Conservation (phyloP, 768 basidiomycete species). For the Serendipita sp. region DNA sequence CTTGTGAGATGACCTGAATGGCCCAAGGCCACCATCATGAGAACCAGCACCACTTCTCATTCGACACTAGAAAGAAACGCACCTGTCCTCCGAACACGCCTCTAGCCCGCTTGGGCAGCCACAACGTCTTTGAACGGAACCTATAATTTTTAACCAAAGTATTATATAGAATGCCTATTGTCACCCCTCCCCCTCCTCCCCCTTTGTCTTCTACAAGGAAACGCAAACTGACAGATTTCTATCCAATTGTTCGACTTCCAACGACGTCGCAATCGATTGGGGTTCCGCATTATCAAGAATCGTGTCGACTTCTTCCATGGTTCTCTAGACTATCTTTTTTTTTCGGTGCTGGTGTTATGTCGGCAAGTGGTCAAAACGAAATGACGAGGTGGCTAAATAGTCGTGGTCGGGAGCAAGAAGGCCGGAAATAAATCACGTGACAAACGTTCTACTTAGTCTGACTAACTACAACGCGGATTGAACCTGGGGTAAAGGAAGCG, state of each 20-base stretch:
- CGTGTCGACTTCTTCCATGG: background rate
- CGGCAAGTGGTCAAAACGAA: background rate
- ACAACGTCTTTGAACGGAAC: conserved; percentile 62
- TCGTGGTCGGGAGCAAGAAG: background rate
- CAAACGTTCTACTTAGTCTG: background rate
- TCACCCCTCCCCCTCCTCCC: no score
- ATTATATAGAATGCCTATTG: no score
- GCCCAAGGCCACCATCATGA: background rate
- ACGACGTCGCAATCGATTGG: conserved; percentile 50
- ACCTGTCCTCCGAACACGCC: conserved; percentile 63
- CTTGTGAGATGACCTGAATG: conserved; percentile 70
- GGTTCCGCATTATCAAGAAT: background rate
- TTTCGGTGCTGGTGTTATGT: background rate
- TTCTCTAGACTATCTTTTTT: background rate
- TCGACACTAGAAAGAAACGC: background rate
- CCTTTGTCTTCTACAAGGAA: background rate
- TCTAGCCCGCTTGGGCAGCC: conserved; percentile 41
- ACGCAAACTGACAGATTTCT: conserved; percentile 30
- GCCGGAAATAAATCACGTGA: background rate
- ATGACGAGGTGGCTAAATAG: background rate
- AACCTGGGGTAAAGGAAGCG: background rate
- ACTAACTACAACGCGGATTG: background rate
- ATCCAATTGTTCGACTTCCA: conserved; percentile 69
- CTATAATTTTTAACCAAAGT: conserved; percentile 57
- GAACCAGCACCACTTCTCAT: background rate